phyloP scores from a whole-genome alignment of 1,139 yeast species.

The Debaryomycetaceae sp. region DNA sequence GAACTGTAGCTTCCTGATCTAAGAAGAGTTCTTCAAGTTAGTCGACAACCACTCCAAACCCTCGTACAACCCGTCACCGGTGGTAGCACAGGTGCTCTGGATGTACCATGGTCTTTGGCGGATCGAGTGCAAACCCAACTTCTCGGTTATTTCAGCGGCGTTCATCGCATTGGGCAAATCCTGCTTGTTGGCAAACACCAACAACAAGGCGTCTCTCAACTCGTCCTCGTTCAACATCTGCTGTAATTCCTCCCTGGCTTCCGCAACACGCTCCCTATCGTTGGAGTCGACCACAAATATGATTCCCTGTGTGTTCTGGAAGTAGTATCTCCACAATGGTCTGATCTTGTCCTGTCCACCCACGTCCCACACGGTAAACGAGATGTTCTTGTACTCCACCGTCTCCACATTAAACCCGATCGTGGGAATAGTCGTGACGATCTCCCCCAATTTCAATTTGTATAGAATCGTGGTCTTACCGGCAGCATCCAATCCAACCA shows the following conservation, averaged over 20 bases:
- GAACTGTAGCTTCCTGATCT: background rate
- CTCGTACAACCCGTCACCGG: slow-evolving; percentile 43
- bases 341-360: slow-evolving; percentile 45
- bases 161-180: slow-evolving; percentile 45
- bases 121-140: slow-evolving; percentile 40
- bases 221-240: slow-evolving; percentile 44
- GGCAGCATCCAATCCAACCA: slow-evolving; percentile 45
- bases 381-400: slow-evolving; percentile 40
- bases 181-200: slow-evolving; percentile 42
- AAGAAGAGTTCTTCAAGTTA: slow-evolving; percentile 25
- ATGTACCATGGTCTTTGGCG: slow-evolving; percentile 45
- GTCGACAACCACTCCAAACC: slow-evolving; percentile 44
- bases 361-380: slow-evolving; percentile 43
- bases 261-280: slow-evolving; percentile 44
- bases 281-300: slow-evolving; percentile 41
- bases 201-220: slow-evolving; percentile 40
- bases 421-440: slow-evolving; percentile 41
- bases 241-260: slow-evolving; percentile 43
- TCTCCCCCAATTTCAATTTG: slow-evolving; percentile 41
- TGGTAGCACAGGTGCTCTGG: slow-evolving; percentile 42
- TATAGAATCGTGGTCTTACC: slow-evolving; percentile 43
- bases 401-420: slow-evolving; percentile 43
- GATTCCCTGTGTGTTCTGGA: slow-evolving; percentile 43
- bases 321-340: slow-evolving; percentile 44
- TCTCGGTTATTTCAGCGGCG: slow-evolving; percentile 43